Evolutionary conservation across 495 filamentous ascomycete species (phyloP).

Genomic region (Podospora appendiculata): DNA sequence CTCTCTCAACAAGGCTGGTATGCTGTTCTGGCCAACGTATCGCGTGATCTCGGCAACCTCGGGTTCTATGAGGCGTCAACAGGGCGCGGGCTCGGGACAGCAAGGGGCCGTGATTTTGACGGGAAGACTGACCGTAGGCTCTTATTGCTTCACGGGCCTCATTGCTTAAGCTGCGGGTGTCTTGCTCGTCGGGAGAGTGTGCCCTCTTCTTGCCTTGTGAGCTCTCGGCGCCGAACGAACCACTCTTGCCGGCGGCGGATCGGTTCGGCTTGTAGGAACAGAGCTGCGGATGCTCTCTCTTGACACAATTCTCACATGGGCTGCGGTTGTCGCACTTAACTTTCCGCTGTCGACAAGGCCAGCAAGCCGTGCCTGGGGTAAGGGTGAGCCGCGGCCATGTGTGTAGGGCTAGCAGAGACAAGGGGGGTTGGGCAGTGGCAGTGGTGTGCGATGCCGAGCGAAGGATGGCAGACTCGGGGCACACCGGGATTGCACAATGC

Average conservation of each 20-base stretch:
- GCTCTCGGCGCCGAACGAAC: conserved; percentile 22
- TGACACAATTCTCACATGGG: conserved; percentile 66
- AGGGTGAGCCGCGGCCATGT: conserved; percentile 4
- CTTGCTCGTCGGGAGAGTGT: conserved; percentile 35
- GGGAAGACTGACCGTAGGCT: conserved; percentile 21
- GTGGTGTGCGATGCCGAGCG: background rate
- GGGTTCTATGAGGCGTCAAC: conserved; percentile 35
- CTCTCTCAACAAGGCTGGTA: conserved; percentile 59
- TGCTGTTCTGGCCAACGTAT: conserved; percentile 60
- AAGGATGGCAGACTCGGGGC: background rate
- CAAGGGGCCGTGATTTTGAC: background rate
- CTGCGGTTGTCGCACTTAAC: conserved; percentile 69
- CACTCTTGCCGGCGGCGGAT: conserved; percentile 42
- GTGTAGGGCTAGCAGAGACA: background rate
- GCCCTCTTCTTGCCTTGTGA: conserved; percentile 35
- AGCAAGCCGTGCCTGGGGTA: conserved; percentile 53
- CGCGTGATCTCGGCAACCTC: conserved; percentile 55
- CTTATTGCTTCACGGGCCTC: conserved; percentile 34
- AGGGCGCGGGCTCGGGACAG: background rate
- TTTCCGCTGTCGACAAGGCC: conserved; percentile 65
- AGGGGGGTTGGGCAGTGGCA: background rate
- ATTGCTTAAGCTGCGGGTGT: conserved; percentile 26
- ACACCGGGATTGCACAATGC: background rate
- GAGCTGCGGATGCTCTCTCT: conserved; percentile 62
- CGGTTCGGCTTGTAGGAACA: conserved; percentile 67